Conservation (phyloP, 495 filamentous ascomycete species). For the Tetracladium setigerum region DNA sequence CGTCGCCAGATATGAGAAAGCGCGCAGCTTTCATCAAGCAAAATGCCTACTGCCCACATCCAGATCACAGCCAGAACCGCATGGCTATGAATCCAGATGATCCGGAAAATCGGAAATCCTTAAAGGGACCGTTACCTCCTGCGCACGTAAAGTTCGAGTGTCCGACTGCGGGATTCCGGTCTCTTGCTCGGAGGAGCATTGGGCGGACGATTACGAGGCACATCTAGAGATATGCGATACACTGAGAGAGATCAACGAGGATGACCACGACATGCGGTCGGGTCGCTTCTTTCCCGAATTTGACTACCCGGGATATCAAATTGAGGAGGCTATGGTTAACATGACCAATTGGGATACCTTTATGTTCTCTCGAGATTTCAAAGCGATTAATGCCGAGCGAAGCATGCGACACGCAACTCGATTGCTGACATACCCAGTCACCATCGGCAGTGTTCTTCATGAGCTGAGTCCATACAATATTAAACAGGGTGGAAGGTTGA, state of each 20-base stretch:
- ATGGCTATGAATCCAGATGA: conserved; percentile 50
- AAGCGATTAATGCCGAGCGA: conserved; percentile 80
- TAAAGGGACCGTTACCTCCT: conserved; percentile 49
- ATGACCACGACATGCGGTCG: conserved; percentile 89
- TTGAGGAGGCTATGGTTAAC: conserved; percentile 88
- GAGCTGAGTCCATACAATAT: conserved; percentile 89
- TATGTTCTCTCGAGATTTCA: conserved; percentile 80
- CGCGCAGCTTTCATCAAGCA: conserved; percentile 85
- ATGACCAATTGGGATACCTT: conserved; percentile 99
- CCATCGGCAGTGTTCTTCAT: conserved; percentile 83
- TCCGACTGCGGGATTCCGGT: conserved; percentile 93
- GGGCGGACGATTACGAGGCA: conserved; percentile 86
- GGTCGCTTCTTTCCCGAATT: conserved; percentile 93
- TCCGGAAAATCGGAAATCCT: conserved; percentile 42
- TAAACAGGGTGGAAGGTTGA: conserved; percentile 62
- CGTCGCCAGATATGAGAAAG: conserved; percentile 71
- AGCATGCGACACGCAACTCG: conserved; percentile 85
- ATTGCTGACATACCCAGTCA: conserved; percentile 88
- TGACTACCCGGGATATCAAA: conserved; percentile 76
- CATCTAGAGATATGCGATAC: conserved; percentile 91
- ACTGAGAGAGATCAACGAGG: conserved; percentile 87
- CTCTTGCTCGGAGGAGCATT: conserved; percentile 89
- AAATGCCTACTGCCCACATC: conserved; percentile 88
- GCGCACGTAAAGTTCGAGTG: conserved; percentile 88
- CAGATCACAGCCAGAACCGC: conserved; percentile 65